Evolutionary conservation across 768 basidiomycete species (phyloP).

Genomic region (Paxillus ammoniavirescens): DNA sequence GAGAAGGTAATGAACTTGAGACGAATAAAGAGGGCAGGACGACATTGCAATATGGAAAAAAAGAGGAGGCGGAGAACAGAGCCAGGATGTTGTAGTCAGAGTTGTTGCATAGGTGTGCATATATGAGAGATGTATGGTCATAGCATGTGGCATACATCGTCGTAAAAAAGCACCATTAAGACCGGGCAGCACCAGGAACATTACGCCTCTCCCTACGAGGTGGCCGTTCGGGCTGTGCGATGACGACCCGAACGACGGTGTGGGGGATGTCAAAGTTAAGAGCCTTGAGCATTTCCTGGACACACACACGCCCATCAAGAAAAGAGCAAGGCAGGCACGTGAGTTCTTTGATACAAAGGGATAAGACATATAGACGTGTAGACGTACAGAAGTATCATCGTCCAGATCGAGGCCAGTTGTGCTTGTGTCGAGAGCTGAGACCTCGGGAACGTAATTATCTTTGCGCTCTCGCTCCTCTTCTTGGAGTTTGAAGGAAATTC

Average conservation of each 20-base stretch:
- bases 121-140: constrained; percentile 21
- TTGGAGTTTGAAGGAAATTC: constrained; percentile 99
- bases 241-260: constrained; percentile 62
- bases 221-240: constrained; percentile 66
- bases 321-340: background rate
- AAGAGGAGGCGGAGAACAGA: no score
- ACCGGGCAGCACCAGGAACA: constrained; percentile 78
- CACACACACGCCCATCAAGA: background rate
- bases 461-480: constrained; percentile 99
- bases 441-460: constrained; percentile 99
- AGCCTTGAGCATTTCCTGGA: constrained; percentile 79
- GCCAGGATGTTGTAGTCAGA: no score
- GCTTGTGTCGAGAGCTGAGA: constrained; percentile 88
- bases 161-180: constrained; percentile 13
- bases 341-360: background rate
- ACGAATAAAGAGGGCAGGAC: no score
- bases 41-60: no score
- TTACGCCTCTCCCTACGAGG: constrained; percentile 73
- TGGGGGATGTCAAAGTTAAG: constrained; percentile 95
- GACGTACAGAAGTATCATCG: constrained; percentile 85
- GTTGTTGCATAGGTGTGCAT: no score
- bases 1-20: no score
- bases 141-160: no score
- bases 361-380: constrained; percentile 21
- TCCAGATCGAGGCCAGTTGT: constrained; percentile 82